These are phyloP conservation scores for Byssochlamys sp. DNA, from an alignment of 2,329 filamentous ascomycete genomes.

Conservation along the genomic window DNA sequence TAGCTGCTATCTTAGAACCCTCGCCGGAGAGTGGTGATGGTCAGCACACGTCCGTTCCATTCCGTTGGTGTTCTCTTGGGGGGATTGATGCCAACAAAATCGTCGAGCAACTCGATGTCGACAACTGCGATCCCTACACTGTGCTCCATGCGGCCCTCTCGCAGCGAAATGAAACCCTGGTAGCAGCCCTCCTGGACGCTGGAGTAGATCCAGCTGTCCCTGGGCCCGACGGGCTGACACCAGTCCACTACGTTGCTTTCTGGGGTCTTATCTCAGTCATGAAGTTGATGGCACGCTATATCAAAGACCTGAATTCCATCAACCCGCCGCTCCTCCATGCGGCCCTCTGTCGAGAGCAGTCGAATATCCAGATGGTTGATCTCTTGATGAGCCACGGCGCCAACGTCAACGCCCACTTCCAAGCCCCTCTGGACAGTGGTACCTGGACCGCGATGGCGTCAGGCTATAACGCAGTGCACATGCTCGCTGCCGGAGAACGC, in stretches of 20 bases:
- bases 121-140: neutral
- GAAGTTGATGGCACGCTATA: neutral
- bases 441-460: neutral
- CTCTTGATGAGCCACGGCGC: constrained; percentile 11
- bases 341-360: constrained; percentile 7
- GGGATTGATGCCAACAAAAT: neutral
- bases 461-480: constrained; percentile 11
- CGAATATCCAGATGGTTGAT: constrained; percentile 11
- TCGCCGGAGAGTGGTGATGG: no score
- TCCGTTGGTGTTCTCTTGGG: no score
- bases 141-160: neutral
- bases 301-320: neutral
- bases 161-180: neutral
- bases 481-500: constrained; percentile 10
- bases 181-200: neutral
- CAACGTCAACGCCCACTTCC: constrained; percentile 9
- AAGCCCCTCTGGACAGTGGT: neutral
- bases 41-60: no score
- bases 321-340: constrained; percentile 8
- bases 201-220: neutral
- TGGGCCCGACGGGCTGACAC: neutral
- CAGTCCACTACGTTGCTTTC: constrained; percentile 1
- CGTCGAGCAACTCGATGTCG: neutral
- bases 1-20: no score
- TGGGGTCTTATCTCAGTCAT: neutral